Percentiles rank a stretch among this genome's conserved stretches.
Conservation (phyloP, 2,329 filamentous ascomycete species). For the Apiospora hydei region DNA sequence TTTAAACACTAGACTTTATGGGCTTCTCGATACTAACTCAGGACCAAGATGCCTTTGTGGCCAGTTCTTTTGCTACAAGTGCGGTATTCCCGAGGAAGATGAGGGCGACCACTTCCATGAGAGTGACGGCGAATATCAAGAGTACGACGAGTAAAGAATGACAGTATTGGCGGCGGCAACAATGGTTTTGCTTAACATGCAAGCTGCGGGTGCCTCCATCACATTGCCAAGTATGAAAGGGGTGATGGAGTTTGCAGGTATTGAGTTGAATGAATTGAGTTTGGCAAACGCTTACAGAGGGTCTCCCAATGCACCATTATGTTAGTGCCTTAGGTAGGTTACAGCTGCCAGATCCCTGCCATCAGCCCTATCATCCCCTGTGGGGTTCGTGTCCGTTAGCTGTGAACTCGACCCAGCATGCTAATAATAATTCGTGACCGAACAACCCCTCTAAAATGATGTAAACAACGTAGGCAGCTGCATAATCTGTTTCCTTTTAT, state of each 20-base stretch:
- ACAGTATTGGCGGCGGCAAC: too few relatives aligned
- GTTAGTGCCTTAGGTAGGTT: not conserved
- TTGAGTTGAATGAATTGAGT: not conserved
- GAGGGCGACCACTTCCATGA: not conserved
- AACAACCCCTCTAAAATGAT: too few relatives aligned
- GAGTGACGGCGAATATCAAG: not conserved
- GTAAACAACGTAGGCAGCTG: too few relatives aligned
- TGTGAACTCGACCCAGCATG: too few relatives aligned
- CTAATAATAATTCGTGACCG: too few relatives aligned
- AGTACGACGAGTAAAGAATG: not conserved
- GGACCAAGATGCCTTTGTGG: not conserved
- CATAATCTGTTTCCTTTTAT: too few relatives aligned
- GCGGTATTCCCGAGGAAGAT: not conserved
- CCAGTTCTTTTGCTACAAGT: not conserved
- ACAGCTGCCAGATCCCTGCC: not conserved
- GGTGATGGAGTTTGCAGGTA: too few relatives aligned
- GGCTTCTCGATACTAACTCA: not conserved
- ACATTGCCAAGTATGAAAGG: too few relatives aligned
- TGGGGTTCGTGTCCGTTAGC: not conserved
- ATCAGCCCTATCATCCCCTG: constrained; percentile 13
- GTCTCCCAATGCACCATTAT: not conserved
- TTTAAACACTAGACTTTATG: not conserved
- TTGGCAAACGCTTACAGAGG: too few relatives aligned
- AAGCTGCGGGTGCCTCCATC: too few relatives aligned
- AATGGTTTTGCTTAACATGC: too few relatives aligned